Base-by-base conservation (phyloP, 805 yeast genomes). In the baker's yeast (Saccharomyces cerevisiae) region DNA sequence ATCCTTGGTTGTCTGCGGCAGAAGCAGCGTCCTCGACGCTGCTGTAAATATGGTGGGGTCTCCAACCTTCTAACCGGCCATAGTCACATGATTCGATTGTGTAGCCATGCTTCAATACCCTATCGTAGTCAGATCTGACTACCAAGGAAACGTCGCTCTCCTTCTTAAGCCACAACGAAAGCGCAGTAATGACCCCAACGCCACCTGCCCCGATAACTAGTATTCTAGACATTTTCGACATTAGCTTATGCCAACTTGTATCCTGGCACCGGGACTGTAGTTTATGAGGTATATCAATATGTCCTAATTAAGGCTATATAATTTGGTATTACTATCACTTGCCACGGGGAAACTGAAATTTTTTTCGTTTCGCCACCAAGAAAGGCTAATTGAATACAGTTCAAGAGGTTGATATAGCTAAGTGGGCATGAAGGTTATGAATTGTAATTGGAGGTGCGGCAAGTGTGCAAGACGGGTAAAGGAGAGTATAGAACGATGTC, bases 131-230 rank as follows among this genome's bases (percentile, higher is more conserved):
- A 27, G 89, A 79, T 64, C 94, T 77, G 3, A 84, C 77, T 4
- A 85, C 85, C 13, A 81, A 72, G 2, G 89, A 80, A 11, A 86
- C 83, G 26, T 73, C 73, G 9, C 81, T 75, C 47, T 73, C 68
- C 0, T 77, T 80, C 47, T 77, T 73, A 46, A 68, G 66, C 59
- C 74, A 76, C 31, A 89, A 73, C 0, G 87, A 80, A 50, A 83
- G 76, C 0, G 95, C 88, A 2, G 85, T 83, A 32, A 89, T 79
- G 17, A 89, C 78, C 41, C 96, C 96, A 10, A 89, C 94, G 41
- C 96, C 96, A 14, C 96, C 96, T 47, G 89, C 79, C 10, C 96
- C 96, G 43, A 88, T 78, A 10, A 88, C 72, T 11, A 88, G 73
- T 17, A 84, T 82, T 51, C 74, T 68, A 13, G 70, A 36, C 43